Percentiles rank a stretch among this genome's conserved stretches.
Evolutionary conservation across 306 rosid species (phyloP).

Genomic region (Castanea mollissima): DNA sequence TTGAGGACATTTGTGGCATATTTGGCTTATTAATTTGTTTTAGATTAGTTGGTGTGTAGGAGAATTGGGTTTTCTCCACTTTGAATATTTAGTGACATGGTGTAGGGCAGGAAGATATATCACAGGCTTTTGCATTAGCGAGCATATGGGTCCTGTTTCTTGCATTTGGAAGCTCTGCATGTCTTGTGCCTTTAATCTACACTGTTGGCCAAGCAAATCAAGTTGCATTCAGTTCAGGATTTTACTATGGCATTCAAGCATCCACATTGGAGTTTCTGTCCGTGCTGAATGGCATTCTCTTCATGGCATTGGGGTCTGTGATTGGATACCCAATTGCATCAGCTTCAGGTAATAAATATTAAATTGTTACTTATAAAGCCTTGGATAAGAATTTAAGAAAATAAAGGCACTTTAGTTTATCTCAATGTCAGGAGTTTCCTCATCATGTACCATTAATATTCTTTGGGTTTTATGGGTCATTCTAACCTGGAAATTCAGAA

Average conservation of each 20-base stretch:
- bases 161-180: constrained; percentile 67
- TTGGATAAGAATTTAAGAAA: not conserved
- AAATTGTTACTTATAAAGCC: not conserved
- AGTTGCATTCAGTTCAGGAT: constrained; percentile 45
- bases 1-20: not conserved
- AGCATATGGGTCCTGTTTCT: constrained; percentile 77
- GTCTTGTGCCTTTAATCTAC: constrained; percentile 60
- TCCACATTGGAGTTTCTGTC: constrained; percentile 43
- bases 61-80: constrained; percentile 26
- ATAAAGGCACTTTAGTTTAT: not conserved
- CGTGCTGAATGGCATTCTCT: constrained; percentile 48
- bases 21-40: constrained; percentile 15
- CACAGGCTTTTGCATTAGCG: constrained; percentile 81
- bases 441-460: not conserved
- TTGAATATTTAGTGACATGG: constrained; percentile 74
- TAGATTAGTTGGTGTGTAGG: not conserved
- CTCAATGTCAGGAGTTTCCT: constrained; percentile 1
- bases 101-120: constrained; percentile 99
- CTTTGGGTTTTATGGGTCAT: not conserved
- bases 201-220: constrained; percentile 54
- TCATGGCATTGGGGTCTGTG: constrained; percentile 52
- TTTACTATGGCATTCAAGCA: constrained; percentile 41
- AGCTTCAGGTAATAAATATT: constrained; percentile 60
- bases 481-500: not conserved
- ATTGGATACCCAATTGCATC: constrained; percentile 72